Conservation (phyloP, 192 early-diverging fungal genomes). For the Rhizophagus sp. region DNA sequence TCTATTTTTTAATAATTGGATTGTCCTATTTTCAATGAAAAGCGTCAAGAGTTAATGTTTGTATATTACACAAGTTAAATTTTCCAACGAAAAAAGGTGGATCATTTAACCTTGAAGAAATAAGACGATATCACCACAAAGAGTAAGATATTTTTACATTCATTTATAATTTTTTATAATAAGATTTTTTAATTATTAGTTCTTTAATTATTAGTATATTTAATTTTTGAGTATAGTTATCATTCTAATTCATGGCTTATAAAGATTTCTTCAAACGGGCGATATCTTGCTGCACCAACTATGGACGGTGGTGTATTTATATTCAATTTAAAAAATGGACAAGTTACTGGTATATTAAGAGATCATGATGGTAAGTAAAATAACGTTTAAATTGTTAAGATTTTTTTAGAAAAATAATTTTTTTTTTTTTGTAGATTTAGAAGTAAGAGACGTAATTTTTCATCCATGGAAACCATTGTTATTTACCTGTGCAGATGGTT, state of each 20-base stretch:
- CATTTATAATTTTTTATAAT: conserved; percentile 1
- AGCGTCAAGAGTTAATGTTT: conserved; percentile 84
- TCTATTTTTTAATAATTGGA: not conserved
- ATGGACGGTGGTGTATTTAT: conserved; percentile 86
- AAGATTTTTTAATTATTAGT: not conserved
- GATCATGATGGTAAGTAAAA: conserved; percentile 73
- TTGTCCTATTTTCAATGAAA: conserved; percentile 18
- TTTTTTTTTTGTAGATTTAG: conserved; percentile 57
- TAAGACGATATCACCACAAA: conserved; percentile 76
- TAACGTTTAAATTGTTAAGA: not conserved
- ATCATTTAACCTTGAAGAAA: conserved; percentile 73
- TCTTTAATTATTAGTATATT: not conserved
- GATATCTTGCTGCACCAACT: conserved; percentile 89
- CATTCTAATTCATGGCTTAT: conserved; percentile 95
- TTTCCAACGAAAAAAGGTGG: conserved; percentile 75
- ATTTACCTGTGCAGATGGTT: conserved; percentile 87
- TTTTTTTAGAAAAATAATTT: not conserved
- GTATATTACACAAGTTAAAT: conserved; percentile 81
- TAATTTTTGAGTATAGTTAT: conserved; percentile 49
- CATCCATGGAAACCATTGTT: conserved; percentile 79
- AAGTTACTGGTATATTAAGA: conserved; percentile 74
- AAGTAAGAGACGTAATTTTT: conserved; percentile 92
- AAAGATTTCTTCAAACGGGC: conserved; percentile 82
- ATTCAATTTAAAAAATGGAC: conserved; percentile 76
- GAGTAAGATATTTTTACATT: conserved; percentile 56